Evolutionary conservation across 139 green algal genomes (phyloP).

Genomic region (Diplosphaera chodatii): DNA sequence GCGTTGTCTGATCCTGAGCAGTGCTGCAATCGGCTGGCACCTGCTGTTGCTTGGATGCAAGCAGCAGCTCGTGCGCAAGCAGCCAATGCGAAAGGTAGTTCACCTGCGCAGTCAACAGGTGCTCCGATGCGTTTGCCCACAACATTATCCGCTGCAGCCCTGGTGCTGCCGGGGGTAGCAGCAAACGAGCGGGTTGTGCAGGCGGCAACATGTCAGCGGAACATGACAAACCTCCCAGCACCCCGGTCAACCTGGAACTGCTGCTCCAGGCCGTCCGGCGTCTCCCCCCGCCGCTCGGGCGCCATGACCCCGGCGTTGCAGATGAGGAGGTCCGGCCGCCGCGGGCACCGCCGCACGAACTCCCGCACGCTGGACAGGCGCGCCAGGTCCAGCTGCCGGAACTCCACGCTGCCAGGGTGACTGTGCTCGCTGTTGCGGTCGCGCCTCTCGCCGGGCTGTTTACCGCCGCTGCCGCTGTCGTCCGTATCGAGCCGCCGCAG

Average conservation of each 20-base stretch:
- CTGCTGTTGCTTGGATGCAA: too few relatives aligned
- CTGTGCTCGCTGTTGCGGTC: not conserved
- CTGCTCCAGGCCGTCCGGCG: slow-evolving; percentile 56
- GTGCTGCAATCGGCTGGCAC: too few relatives aligned
- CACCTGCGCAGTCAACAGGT: too few relatives aligned
- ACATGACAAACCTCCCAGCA: too few relatives aligned
- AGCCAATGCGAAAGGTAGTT: slow-evolving; percentile 64
- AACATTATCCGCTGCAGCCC: too few relatives aligned
- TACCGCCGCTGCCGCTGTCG: not conserved
- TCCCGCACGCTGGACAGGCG: slow-evolving; percentile 42
- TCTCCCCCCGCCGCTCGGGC: slow-evolving; percentile 27
- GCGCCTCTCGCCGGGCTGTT: not conserved
- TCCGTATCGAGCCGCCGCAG: not conserved
- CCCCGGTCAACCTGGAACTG: slow-evolving; percentile 81
- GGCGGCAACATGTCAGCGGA: too few relatives aligned
- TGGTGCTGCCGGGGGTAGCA: too few relatives aligned
- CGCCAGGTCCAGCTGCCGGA: slow-evolving; percentile 46
- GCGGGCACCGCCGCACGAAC: slow-evolving; percentile 35
- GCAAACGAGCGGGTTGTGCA: too few relatives aligned
- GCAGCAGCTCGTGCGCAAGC: slow-evolving; percentile 42
- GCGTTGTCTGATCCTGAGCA: too few relatives aligned
- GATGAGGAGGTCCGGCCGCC: slow-evolving; percentile 52
- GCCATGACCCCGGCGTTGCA: slow-evolving; percentile 68
- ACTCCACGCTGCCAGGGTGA: slow-evolving; percentile 14
- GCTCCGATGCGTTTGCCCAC: too few relatives aligned